These are phyloP conservation scores for Fraxinus latifolia DNA, from an alignment of 305 asterid genomes.

Conservation along the genomic window DNA sequence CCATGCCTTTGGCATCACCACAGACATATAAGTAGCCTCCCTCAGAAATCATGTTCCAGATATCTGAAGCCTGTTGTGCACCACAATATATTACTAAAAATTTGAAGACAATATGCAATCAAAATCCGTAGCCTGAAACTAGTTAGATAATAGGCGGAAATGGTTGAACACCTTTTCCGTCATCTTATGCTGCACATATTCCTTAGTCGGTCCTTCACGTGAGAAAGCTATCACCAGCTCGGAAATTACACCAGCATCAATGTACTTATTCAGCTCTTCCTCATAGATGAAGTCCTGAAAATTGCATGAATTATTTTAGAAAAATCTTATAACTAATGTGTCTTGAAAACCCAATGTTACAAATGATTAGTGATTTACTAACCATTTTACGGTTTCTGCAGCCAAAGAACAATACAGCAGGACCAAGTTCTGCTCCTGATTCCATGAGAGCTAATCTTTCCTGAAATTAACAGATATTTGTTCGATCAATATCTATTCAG, in stretches of 20 bases:
- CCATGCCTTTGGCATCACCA: constrained; percentile 99
- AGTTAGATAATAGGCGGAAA: not conserved
- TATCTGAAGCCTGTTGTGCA: constrained; percentile 59
- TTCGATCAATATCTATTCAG: not conserved
- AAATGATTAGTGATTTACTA: constrained; percentile 22
- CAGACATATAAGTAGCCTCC: constrained; percentile 89
- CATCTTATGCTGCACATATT: constrained; percentile 96
- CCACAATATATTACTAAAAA: not conserved
- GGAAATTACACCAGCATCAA: constrained; percentile 66
- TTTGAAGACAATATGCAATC: not conserved
- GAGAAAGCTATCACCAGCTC: constrained; percentile 90
- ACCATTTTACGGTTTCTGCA: constrained; percentile 92
- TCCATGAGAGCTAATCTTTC: constrained; percentile 88
- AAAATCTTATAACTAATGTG: not conserved
- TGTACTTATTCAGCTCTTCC: constrained; percentile 67
- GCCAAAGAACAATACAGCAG: constrained; percentile 80
- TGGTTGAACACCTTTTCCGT: constrained; percentile 53
- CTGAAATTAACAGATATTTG: constrained; percentile 39
- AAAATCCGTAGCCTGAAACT: not conserved
- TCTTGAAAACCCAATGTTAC: not conserved
- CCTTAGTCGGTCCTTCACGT: constrained; percentile 79
- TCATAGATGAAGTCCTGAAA: constrained; percentile 80
- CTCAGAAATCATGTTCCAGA: constrained; percentile 83
- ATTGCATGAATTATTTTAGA: constrained; percentile 10
- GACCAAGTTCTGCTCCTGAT: constrained; percentile 88